phyloP scores from a whole-genome alignment of 352 stramenopile species.

The Phytophthora sojae region DNA sequence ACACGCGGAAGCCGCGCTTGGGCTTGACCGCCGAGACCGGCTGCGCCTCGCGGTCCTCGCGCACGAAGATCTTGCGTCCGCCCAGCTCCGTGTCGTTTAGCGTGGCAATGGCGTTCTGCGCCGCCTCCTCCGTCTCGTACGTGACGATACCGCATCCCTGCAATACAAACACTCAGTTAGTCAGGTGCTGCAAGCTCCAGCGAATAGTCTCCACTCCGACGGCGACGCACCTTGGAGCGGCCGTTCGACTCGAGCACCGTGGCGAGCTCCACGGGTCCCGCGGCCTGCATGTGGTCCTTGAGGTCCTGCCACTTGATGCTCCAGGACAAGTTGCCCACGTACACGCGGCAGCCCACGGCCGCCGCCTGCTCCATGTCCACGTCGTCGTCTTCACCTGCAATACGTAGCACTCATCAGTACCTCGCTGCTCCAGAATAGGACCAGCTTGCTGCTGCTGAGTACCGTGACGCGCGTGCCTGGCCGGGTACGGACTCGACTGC shows the following conservation, averaged over 20 bases:
- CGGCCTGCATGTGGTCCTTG: conserved; percentile 84
- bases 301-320: conserved; percentile 83
- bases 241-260: conserved; percentile 71
- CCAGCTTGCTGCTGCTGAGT: neutral
- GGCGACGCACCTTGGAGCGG: conserved; percentile 73
- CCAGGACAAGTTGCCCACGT: conserved; percentile 90
- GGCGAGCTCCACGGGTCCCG: conserved; percentile 71
- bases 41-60: conserved; percentile 91
- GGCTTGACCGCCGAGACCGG: conserved; percentile 25
- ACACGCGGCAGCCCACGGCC: conserved; percentile 59
- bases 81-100: conserved; percentile 94
- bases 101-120: conserved; percentile 82
- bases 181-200: neutral
- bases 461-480: conserved; percentile 39
- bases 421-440: conserved; percentile 1
- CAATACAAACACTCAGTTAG: conserved; percentile 12
- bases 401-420: neutral
- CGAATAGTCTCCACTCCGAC: neutral
- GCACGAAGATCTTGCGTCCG: conserved; percentile 94
- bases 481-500: conserved; percentile 61
- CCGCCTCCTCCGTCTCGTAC: conserved; percentile 85
- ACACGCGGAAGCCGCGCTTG: conserved; percentile 73
- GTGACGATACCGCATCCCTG: conserved; percentile 95
- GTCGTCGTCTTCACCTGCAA: conserved; percentile 15
- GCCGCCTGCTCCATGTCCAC: conserved; percentile 38